A percentile compares a stretch with the other conserved stretches of the same genome.
Conservation (phyloP, 2,329 filamentous ascomycete genomes). For the Penicillium sp. region DNA sequence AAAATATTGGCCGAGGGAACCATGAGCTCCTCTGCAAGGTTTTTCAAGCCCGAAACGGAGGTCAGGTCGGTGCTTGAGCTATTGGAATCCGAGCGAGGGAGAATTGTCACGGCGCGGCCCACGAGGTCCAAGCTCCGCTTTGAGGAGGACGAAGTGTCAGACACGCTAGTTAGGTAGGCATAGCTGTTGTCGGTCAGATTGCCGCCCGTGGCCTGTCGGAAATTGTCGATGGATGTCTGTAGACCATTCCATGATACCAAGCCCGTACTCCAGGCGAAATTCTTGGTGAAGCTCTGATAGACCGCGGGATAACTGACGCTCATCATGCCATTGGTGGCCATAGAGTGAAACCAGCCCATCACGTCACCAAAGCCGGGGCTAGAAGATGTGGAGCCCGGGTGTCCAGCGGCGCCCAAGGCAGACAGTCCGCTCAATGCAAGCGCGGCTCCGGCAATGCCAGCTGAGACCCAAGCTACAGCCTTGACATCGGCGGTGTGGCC, state of each 20-base stretch:
- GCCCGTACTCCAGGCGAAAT: constrained; percentile 89
- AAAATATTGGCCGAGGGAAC: constrained; percentile 90
- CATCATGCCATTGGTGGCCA: constrained; percentile 95
- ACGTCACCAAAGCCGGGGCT: constrained; percentile 85
- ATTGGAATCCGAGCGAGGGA: constrained; percentile 42
- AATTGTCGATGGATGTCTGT: constrained; percentile 78
- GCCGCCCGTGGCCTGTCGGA: constrained; percentile 76
- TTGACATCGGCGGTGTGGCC: constrained; percentile 75
- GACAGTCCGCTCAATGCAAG: constrained; percentile 69
- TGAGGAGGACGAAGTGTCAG: constrained; percentile 51
- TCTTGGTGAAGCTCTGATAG: constrained; percentile 85
- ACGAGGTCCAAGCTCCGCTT: constrained; percentile 60
- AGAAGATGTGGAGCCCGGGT: constrained; percentile 60
- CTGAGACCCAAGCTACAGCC: constrained; percentile 79
- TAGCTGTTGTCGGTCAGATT: constrained; percentile 81
- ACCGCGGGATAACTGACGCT: constrained; percentile 83
- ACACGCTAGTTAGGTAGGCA: constrained; percentile 67
- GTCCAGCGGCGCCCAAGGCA: constrained; percentile 61
- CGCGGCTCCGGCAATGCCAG: constrained; percentile 80
- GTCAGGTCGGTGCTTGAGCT: constrained; percentile 41
- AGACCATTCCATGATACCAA: constrained; percentile 78
- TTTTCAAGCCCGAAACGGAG: constrained; percentile 71
- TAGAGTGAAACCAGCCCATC: constrained; percentile 84
- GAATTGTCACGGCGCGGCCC: constrained; percentile 48
- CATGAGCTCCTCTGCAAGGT: constrained; percentile 75